Percentiles rank a stretch among this genome's conserved stretches.
Conservation (phyloP, 73 alveolate species). For the Loxodes magnus region DNA sequence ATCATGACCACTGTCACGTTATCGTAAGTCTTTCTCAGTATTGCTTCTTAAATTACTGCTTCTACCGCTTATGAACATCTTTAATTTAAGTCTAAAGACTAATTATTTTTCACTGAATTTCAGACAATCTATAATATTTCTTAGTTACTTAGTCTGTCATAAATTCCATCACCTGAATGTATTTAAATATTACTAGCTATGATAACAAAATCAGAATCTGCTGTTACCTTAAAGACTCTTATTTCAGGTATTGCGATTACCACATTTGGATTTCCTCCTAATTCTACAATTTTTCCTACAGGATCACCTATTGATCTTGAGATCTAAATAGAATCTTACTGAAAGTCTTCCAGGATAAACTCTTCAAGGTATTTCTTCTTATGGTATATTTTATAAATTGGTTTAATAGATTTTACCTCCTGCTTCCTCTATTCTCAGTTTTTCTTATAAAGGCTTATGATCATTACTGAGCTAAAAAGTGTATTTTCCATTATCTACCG, state of each 20-base stretch:
- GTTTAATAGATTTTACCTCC: constrained; percentile 62
- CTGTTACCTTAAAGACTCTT: constrained; percentile 18
- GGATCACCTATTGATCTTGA: constrained; percentile 77
- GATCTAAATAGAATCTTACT: too few relatives aligned
- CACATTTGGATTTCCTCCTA: constrained; percentile 71
- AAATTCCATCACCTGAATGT: constrained; percentile 43
- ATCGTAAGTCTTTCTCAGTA: constrained; percentile 27
- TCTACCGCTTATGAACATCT: constrained; percentile 5
- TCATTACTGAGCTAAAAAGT: constrained; percentile 50
- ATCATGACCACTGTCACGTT: constrained; percentile 50
- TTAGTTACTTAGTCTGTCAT: constrained; percentile 28
- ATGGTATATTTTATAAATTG: constrained; percentile 6
- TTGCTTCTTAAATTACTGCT: constrained; percentile 16
- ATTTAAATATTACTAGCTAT: too few relatives aligned
- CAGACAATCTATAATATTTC: constrained; percentile 12
- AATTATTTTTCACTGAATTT: neutral
- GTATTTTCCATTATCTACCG: constrained; percentile 46
- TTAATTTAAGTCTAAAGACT: neutral
- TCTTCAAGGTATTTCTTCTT: constrained; percentile 25
- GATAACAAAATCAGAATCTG: constrained; percentile 30
- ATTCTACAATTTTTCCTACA: constrained; percentile 56
- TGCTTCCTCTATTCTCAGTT: constrained; percentile 54
- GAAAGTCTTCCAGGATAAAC: constrained; percentile 60
- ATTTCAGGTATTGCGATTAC: constrained; percentile 70
- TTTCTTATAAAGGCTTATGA: constrained; percentile 82